phyloP scores from a whole-genome alignment of 139 green algal genomes.

The Haematococcus lacustris region DNA sequence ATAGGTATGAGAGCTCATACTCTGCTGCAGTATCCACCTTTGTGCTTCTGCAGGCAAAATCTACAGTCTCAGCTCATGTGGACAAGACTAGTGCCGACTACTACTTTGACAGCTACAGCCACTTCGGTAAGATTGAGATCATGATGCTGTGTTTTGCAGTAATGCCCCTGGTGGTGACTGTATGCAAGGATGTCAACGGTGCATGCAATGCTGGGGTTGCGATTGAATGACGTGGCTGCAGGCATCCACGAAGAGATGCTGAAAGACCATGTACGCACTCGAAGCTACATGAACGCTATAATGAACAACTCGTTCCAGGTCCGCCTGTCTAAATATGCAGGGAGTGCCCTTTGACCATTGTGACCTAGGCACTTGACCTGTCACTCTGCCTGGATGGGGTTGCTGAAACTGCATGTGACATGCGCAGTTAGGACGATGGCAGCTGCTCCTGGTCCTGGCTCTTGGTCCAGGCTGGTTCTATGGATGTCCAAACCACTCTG shows the following conservation, averaged over 20 bases:
- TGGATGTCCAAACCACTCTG: neutral
- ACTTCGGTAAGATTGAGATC: slow-evolving; percentile 84
- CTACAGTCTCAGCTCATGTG: too few species aligned
- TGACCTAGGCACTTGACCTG: neutral
- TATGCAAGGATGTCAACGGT: too few species aligned
- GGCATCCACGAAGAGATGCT: slow-evolving; percentile 92
- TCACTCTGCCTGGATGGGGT: neutral
- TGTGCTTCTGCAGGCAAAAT: too few species aligned
- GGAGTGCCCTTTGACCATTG: neutral
- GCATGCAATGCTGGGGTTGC: neutral
- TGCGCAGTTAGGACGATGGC: neutral
- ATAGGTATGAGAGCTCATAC: too few species aligned
- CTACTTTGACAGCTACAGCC: slow-evolving; percentile 87
- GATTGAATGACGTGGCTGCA: slow-evolving; percentile 11
- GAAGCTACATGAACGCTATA: slow-evolving; percentile 80
- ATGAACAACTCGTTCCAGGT: slow-evolving; percentile 58
- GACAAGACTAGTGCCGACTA: slow-evolving; percentile 51
- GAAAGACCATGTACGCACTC: slow-evolving; percentile 81
- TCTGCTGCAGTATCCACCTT: too few species aligned
- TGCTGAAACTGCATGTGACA: neutral
- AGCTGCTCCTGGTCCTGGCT: too few species aligned
- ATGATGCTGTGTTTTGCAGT: too few species aligned
- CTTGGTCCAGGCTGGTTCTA: too few species aligned
- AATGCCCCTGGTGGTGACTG: too few species aligned
- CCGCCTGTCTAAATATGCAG: neutral